Evolutionary conservation across 306 rosid species (phyloP).

Genomic region (Comarum palustre): DNA sequence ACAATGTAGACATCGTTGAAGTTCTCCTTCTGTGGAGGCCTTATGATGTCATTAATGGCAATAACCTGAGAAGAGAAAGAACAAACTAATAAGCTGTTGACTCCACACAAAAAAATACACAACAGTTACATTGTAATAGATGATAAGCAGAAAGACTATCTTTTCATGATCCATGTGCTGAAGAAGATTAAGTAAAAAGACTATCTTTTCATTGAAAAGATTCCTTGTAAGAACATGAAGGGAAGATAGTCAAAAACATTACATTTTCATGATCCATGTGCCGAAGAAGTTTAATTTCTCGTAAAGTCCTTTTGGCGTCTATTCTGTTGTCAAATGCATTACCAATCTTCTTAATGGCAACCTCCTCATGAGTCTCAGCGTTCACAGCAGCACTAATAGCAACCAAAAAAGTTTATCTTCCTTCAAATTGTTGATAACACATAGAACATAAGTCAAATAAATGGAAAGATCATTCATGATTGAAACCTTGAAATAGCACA

Average conservation of each 20-base stretch:
- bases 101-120: constrained; percentile 1
- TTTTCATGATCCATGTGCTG: no score
- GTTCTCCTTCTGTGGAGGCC: constrained; percentile 85
- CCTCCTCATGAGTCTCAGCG: constrained; percentile 77
- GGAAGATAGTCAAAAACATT: constrained; percentile 28
- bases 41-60: constrained; percentile 72
- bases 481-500: constrained; percentile 8
- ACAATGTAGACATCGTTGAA: constrained; percentile 91
- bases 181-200: not conserved
- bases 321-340: constrained; percentile 97
- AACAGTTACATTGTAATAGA: not conserved
- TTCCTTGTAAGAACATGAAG: constrained; percentile 14
- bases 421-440: constrained; percentile 32
- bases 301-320: constrained; percentile 88
- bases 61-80: constrained; percentile 53
- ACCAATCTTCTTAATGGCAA: constrained; percentile 97
- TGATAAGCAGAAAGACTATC: not conserved
- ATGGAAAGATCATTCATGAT: constrained; percentile 7
- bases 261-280: constrained; percentile 97
- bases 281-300: constrained; percentile 89
- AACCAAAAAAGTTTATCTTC: constrained; percentile 32
- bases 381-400: constrained; percentile 80
- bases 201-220: constrained; percentile 7
- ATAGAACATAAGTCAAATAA: constrained; percentile 19
- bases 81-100: constrained; percentile 21